Conservation (phyloP, 306 rosid species). For the Citrullus colocynthis region DNA sequence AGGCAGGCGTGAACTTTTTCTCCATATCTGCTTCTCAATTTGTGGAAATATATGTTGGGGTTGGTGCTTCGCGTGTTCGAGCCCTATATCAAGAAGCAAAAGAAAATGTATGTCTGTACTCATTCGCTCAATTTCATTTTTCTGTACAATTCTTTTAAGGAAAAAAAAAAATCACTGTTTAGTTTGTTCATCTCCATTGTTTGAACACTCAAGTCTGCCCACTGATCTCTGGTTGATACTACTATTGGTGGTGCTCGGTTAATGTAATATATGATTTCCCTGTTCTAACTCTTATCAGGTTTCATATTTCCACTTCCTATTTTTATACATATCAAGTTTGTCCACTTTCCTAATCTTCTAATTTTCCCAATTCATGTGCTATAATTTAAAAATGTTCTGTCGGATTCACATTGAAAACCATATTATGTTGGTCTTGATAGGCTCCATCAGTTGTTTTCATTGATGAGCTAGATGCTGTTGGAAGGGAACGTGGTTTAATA, state of each 20-base stretch:
- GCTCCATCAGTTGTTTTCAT: conserved; percentile 99
- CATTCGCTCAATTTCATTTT: conserved; percentile 8
- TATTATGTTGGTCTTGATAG: conserved; percentile 25
- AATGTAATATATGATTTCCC: neutral
- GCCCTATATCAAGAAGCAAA: conserved; percentile 91
- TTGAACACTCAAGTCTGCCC: neutral
- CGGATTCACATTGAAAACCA: conserved; percentile 4
- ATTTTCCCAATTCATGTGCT: neutral
- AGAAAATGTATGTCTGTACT: conserved; percentile 48
- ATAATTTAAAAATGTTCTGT: neutral
- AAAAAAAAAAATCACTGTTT: neutral
- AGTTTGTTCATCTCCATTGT: neutral
- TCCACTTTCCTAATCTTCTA: neutral
- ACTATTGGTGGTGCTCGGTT: neutral
- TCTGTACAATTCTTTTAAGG: neutral
- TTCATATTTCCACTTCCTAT: neutral
- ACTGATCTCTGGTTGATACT: neutral
- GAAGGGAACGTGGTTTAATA: conserved; percentile 97
- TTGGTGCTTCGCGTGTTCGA: conserved; percentile 98
- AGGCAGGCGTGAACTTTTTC: conserved; percentile 98
- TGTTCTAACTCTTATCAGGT: neutral
- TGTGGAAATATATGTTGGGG: conserved; percentile 94
- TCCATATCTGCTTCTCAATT: conserved; percentile 97
- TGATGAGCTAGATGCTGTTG: conserved; percentile 97
- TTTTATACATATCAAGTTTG: neutral